Conservation (phyloP, 352 stramenopile genomes). For the Phytophthora agathidicida region DNA sequence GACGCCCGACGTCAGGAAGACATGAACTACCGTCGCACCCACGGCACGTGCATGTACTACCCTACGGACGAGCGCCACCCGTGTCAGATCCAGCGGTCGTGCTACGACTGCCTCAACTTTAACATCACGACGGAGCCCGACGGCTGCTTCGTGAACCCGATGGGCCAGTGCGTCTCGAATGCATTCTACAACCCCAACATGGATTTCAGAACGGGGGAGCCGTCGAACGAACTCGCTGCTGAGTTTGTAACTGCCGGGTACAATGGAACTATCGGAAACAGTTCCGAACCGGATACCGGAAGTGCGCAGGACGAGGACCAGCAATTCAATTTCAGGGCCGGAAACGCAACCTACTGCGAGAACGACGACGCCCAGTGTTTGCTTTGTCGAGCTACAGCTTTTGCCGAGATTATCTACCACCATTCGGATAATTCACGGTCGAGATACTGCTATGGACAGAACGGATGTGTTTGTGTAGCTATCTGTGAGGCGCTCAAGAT, state of each 20-base stretch:
- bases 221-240: constrained; percentile 28
- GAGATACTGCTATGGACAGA: constrained; percentile 42
- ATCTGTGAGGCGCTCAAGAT: constrained; percentile 42
- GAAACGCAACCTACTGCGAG: constrained; percentile 41
- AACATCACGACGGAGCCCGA: constrained; percentile 36
- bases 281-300: constrained; percentile 11
- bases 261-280: constrained; percentile 15
- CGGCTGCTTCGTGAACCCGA: constrained; percentile 47
- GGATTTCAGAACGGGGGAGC: constrained; percentile 38
- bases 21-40: constrained; percentile 31
- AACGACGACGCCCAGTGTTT: constrained; percentile 44
- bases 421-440: constrained; percentile 39
- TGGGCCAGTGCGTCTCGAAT: constrained; percentile 18
- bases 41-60: constrained; percentile 48
- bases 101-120: constrained; percentile 63
- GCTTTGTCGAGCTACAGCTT: constrained; percentile 35
- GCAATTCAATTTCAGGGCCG: constrained; percentile 37
- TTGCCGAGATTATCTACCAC: constrained; percentile 50
- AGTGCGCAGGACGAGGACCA: constrained; percentile 18
- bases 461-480: constrained; percentile 49
- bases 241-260: constrained; percentile 30
- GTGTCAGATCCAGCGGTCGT: constrained; percentile 48
- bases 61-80: constrained; percentile 39
- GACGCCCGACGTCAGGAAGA: neutral
- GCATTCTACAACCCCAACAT: constrained; percentile 13